A percentile compares a stretch with the other conserved stretches of the same genome.
phyloP scores from a whole-genome alignment of 805 yeast species.

The Yueomyces sinensis region DNA sequence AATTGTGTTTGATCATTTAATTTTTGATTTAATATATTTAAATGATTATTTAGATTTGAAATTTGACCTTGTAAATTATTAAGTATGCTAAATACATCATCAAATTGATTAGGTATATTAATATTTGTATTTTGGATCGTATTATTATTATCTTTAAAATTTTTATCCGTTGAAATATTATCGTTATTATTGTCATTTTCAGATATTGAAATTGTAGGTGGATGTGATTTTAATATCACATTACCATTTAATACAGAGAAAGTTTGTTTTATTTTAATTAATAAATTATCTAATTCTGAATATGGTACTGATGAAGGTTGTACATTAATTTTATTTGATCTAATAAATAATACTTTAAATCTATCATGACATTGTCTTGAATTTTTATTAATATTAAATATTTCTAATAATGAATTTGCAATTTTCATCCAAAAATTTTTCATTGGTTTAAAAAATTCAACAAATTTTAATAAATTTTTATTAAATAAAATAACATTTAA shows the following conservation, averaged over 20 bases:
- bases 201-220: neutral
- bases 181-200: neutral
- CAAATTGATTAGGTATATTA: too few species aligned
- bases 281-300: constrained; percentile 2
- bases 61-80: constrained; percentile 9
- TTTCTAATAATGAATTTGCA: constrained; percentile 6
- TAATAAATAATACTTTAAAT: constrained; percentile 13
- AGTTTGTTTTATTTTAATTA: constrained; percentile 5
- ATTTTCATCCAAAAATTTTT: constrained; percentile 17
- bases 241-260: constrained; percentile 10
- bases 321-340: constrained; percentile 4
- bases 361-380: constrained; percentile 19
- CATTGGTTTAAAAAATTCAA: constrained; percentile 17
- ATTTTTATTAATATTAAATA: constrained; percentile 10
- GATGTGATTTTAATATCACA: constrained; percentile 7
- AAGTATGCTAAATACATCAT: too few species aligned
- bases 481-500: constrained; percentile 7
- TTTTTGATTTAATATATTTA: neutral
- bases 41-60: constrained; percentile 4
- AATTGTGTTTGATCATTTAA: neutral
- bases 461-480: constrained; percentile 8
- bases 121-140: neutral
- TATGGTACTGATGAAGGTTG: neutral
- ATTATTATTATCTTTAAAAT: neutral
- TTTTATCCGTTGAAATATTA: neutral